phyloP scores from a whole-genome alignment of 2,329 filamentous ascomycete genomes.

The Dactylellina drechsleri region DNA sequence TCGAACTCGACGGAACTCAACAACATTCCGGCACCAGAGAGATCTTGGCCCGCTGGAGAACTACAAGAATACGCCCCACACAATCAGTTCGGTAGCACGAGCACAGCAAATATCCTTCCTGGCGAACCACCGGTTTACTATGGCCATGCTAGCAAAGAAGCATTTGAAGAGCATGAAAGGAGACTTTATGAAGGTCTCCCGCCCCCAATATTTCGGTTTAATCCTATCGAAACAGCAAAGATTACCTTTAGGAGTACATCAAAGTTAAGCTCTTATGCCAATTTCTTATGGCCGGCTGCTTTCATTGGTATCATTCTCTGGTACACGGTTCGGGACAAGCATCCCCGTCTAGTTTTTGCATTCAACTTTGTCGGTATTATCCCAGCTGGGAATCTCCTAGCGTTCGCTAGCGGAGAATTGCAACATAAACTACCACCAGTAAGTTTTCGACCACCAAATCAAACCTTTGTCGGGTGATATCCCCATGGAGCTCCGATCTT shows the following conservation, averaged over 20 bases:
- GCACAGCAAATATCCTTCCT: neutral
- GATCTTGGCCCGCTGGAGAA: conserved; percentile 18
- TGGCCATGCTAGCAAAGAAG: conserved; percentile 13
- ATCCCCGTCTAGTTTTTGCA: conserved; percentile 31
- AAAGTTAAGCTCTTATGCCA: conserved; percentile 32
- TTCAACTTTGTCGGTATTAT: conserved; percentile 52
- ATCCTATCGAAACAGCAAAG: conserved; percentile 30
- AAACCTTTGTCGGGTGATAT: neutral
- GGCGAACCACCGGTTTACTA: conserved; percentile 1
- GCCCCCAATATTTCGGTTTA: conserved; percentile 19
- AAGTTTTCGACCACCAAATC: conserved; percentile 1
- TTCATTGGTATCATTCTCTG: conserved; percentile 34
- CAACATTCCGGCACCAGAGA: neutral
- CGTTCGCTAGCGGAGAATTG: conserved; percentile 40
- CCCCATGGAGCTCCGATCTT: neutral
- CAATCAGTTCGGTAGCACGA: neutral
- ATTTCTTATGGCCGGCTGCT: conserved; percentile 37
- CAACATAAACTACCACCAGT: conserved; percentile 41
- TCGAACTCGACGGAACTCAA: neutral
- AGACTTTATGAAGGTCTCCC: conserved; percentile 25
- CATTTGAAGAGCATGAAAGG: conserved; percentile 20
- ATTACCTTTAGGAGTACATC: conserved; percentile 39
- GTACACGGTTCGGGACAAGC: conserved; percentile 28
- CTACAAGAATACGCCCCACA: conserved; percentile 6
- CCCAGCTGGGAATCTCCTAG: conserved; percentile 39